phyloP scores from a whole-genome alignment of 805 yeast species.

The Lachancea fermentati region DNA sequence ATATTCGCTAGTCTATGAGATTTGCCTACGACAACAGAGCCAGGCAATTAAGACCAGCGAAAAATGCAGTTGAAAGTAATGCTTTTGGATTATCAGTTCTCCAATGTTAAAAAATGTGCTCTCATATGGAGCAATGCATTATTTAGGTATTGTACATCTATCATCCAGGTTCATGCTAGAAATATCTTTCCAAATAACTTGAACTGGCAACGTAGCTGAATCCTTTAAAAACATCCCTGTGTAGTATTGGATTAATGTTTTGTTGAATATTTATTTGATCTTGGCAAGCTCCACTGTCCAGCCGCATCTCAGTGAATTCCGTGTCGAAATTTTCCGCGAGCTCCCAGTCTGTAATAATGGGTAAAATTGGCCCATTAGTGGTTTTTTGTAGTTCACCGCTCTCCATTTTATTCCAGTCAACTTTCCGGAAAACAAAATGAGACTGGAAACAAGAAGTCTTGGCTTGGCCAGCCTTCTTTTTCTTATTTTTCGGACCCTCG shows the following conservation, averaged over 20 bases:
- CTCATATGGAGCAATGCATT: no score
- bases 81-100: no score
- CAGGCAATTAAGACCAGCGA: no score
- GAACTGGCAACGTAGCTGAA: slow-evolving; percentile 34
- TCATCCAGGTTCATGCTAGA: slow-evolving; percentile 9
- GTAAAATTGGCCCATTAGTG: slow-evolving; percentile 71
- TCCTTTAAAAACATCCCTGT: slow-evolving; percentile 31
- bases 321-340: slow-evolving; percentile 80
- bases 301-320: slow-evolving; percentile 68
- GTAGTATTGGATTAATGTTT: slow-evolving; percentile 6
- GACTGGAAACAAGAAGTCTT: slow-evolving; percentile 40
- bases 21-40: no score
- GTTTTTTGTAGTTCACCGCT: slow-evolving; percentile 39
- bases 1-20: no score
- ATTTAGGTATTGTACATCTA: not conserved
- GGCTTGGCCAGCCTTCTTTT: slow-evolving; percentile 27
- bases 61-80: no score
- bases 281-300: slow-evolving; percentile 28
- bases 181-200: slow-evolving; percentile 32
- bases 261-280: slow-evolving; percentile 9
- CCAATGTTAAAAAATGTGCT: no score
- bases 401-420: slow-evolving; percentile 61
- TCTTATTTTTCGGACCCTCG: slow-evolving; percentile 20
- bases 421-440: slow-evolving; percentile 71
- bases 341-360: slow-evolving; percentile 72